Conservation (phyloP, 1,284 basidiomycete genomes). For the Pyrrhoderma noxium region DNA sequence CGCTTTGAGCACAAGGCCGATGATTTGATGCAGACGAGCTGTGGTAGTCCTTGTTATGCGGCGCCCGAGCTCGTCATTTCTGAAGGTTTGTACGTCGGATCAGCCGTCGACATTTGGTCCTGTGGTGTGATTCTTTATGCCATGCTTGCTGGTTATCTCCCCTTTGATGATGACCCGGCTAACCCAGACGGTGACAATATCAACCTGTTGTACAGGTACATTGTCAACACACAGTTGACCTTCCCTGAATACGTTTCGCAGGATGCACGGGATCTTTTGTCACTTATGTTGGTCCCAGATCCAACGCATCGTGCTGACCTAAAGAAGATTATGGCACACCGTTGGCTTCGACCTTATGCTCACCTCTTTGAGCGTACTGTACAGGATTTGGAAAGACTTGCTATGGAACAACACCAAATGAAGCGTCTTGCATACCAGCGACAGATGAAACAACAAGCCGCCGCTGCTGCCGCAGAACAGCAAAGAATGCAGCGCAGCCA, state of each 20-base stretch:
- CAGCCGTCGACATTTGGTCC: constrained; percentile 99
- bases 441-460: constrained; percentile 52
- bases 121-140: constrained; percentile 99
- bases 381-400: constrained; percentile 71
- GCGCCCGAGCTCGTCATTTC: constrained; percentile 99
- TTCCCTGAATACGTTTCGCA: constrained; percentile 90
- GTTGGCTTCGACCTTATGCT: constrained; percentile 71
- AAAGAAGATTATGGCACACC: constrained; percentile 71
- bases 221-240: constrained; percentile 90
- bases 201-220: constrained; percentile 99
- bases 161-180: constrained; percentile 98
- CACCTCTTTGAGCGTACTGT: constrained; percentile 64
- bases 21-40: constrained; percentile 98
- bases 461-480: constrained; percentile 28
- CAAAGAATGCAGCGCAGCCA: constrained; percentile 38
- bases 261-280: constrained; percentile 67
- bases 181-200: constrained; percentile 99
- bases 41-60: constrained; percentile 96
- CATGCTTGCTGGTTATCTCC: constrained; percentile 98
- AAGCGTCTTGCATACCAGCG: constrained; percentile 77
- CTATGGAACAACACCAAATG: constrained; percentile 79
- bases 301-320: constrained; percentile 70
- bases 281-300: constrained; percentile 85
- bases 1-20: constrained; percentile 86
- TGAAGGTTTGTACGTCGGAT: constrained; percentile 95